Evolutionary conservation across 2,329 filamentous ascomycete species (phyloP), one percentile per base, ranked within the genome.

Genomic region (Phialophora macrospora): DNA sequence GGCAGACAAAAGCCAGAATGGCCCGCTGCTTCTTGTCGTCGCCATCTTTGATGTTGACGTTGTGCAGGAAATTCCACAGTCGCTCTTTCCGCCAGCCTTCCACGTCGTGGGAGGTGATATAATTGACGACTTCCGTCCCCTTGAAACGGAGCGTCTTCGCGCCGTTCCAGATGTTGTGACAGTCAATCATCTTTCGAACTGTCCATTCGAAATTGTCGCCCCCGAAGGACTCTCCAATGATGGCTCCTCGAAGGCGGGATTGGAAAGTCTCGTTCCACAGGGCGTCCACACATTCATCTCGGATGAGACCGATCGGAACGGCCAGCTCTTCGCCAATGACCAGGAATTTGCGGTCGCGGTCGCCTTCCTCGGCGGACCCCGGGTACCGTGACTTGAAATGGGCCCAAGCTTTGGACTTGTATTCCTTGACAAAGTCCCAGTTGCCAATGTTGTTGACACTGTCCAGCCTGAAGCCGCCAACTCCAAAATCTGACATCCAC

Each of bases 141-240:
- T 28, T 2, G 28, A 28, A 28, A 28, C 28, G 4, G 6, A 28
- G 28, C 3, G 28, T 28, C 28, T 28, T 5, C 5, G 24, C 55
- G n/a, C 30, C 24, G 34, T 44, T 41, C 11, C 55, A 30, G 55
- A 41, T 34, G 22, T 38, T n/a, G 34, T 30, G 38, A 24, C 55
- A 57, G 11, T 57, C 17, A 22, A 57, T 28, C 55, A 57, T 57
- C 55, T 57, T 57, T 12, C 55, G 38, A 30, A 57, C 55, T 17
- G 55, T 57, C 55, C 55, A 57, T 34, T 57, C 34, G 34, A 57
- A 57, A 38, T 57, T n/a, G 34, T 57, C 55, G 24, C n/a, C 24
- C 8, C 20, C 34, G 6, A 6, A 28, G 20, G 32, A 24, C 46
- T 57, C 34, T 3, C 55, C 55, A 2, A 57, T 12, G 2, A 57